Conservation (phyloP, 768 basidiomycete species). For the Tylopilus plumbeoviolaceoides region DNA sequence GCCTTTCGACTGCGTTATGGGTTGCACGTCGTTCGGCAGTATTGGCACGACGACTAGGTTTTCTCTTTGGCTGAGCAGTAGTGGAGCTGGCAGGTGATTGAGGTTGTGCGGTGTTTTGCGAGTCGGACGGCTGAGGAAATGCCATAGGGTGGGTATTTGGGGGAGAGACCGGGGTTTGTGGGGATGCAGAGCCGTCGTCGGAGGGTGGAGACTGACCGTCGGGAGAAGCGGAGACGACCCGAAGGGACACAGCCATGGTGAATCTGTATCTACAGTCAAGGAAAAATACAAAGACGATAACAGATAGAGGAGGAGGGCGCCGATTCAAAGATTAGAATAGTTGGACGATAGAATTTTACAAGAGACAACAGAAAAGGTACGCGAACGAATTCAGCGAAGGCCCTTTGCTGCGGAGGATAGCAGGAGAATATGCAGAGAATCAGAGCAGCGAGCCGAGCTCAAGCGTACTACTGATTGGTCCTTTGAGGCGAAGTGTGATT, state of each 20-base stretch:
- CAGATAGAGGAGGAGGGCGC: background rate
- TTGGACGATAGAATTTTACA: constrained; percentile 25
- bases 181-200: constrained; percentile 40
- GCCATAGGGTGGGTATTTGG: constrained; percentile 31
- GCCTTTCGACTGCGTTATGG: constrained; percentile 96
- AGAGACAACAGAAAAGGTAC: constrained; percentile 31
- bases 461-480: constrained; percentile 52
- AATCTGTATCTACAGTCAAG: constrained; percentile 14
- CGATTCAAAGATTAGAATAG: constrained; percentile 15
- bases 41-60: constrained; percentile 85
- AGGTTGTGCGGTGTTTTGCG: constrained; percentile 17
- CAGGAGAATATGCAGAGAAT: constrained; percentile 24
- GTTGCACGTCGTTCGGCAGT: constrained; percentile 95
- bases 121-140: constrained; percentile 31
- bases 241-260: constrained; percentile 37
- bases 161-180: constrained; percentile 50
- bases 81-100: constrained; percentile 25
- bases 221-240: constrained; percentile 36
- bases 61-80: constrained; percentile 58
- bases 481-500: constrained; percentile 31
- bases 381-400: constrained; percentile 45
- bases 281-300: constrained; percentile 8
- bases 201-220: constrained; percentile 39
- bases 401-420: constrained; percentile 20
- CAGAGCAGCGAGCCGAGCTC: constrained; percentile 64